These are phyloP conservation scores for Russula compacta DNA, from an alignment of 768 basidiomycete species.

Conservation along the genomic window DNA sequence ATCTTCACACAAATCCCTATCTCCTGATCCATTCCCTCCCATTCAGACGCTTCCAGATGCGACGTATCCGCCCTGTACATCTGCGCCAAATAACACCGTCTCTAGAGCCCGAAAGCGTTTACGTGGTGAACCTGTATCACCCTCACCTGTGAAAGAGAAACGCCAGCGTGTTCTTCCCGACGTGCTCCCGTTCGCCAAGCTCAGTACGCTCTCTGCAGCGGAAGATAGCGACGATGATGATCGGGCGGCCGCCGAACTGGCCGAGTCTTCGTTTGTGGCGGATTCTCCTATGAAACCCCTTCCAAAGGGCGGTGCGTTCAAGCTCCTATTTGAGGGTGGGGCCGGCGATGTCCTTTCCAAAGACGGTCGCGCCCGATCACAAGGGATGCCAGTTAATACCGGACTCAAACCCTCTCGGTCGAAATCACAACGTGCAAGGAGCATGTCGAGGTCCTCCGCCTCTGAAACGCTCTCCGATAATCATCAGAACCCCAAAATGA, in stretches of 20 bases:
- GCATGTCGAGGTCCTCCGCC: slow-evolving; percentile 17
- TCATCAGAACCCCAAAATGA: slow-evolving; percentile 11
- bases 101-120: slow-evolving; percentile 71
- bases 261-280: slow-evolving; percentile 45
- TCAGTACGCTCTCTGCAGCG: slow-evolving; percentile 21
- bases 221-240: slow-evolving; percentile 30
- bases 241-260: slow-evolving; percentile 25
- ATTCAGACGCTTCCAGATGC: slow-evolving; percentile 22
- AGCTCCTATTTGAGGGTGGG: slow-evolving; percentile 56
- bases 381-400: slow-evolving; percentile 1
- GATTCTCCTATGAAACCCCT: slow-evolving; percentile 65
- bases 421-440: slow-evolving; percentile 19
- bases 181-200: slow-evolving; percentile 31
- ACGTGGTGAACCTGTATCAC: slow-evolving; percentile 75
- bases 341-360: slow-evolving; percentile 12
- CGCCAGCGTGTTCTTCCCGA: slow-evolving; percentile 47
- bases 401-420: slow-evolving; percentile 6
- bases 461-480: slow-evolving; percentile 16
- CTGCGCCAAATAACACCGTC: slow-evolving; percentile 33
- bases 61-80: slow-evolving; percentile 14
- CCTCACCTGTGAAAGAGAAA: slow-evolving; percentile 73
- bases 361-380: slow-evolving; percentile 16
- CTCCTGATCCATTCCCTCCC: slow-evolving; percentile 36
- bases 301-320: slow-evolving; percentile 51
- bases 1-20: slow-evolving; percentile 24